Conservation (phyloP, 2,329 filamentous ascomycete species). For the Fusarium keratoplasticum region DNA sequence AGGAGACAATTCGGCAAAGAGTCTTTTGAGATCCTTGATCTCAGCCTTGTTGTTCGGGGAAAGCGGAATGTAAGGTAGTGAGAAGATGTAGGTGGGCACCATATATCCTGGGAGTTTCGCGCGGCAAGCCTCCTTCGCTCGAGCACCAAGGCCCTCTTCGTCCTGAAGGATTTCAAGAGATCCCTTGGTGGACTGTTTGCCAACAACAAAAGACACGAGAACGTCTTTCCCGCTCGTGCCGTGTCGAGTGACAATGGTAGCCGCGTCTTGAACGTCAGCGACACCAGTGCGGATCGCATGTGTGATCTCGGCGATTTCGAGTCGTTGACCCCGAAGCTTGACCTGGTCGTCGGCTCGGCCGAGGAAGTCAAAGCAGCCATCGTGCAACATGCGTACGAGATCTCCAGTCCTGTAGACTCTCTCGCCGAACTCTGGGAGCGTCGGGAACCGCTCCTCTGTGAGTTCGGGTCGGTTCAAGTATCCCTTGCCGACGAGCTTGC, state of each 20-base stretch:
- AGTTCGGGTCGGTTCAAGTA: constrained; percentile 87
- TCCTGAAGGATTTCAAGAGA: constrained; percentile 44
- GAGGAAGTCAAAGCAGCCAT: constrained; percentile 87
- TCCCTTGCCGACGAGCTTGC: constrained; percentile 87
- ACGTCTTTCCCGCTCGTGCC: constrained; percentile 81
- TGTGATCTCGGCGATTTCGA: constrained; percentile 94
- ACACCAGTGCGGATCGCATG: constrained; percentile 77
- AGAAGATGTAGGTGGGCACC: constrained; percentile 87
- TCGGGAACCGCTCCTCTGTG: constrained; percentile 81
- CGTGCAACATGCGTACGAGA: constrained; percentile 82
- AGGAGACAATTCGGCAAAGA: constrained; percentile 72
- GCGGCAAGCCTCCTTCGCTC: constrained; percentile 73
- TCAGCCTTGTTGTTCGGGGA: constrained; percentile 94
- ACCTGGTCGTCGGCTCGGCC: constrained; percentile 92
- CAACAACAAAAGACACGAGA: constrained; percentile 78
- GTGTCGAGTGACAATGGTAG: constrained; percentile 80
- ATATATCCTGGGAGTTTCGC: constrained; percentile 83
- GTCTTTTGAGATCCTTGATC: constrained; percentile 71
- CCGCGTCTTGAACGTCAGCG: constrained; percentile 72
- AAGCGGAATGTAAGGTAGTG: constrained; percentile 78
- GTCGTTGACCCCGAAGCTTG: constrained; percentile 87
- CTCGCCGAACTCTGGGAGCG: constrained; percentile 65
- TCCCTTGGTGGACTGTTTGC: constrained; percentile 1
- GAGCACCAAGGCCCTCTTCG: constrained; percentile 53
- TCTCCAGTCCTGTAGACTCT: constrained; percentile 90